phyloP scores from a whole-genome alignment of 1,284 basidiomycete species.

The Ganoderma lucidum region DNA sequence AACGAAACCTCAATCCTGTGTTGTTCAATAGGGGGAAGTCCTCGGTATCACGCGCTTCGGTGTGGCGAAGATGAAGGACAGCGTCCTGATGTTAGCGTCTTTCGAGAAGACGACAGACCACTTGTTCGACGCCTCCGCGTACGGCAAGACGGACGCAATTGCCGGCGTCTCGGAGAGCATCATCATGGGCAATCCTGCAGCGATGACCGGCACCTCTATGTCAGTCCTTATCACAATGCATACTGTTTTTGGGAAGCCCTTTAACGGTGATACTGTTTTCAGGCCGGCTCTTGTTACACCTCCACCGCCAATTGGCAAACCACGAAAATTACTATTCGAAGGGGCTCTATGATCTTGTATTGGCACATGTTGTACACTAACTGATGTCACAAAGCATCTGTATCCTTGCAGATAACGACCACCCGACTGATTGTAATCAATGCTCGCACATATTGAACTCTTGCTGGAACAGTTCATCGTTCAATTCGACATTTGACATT shows the following conservation, averaged over 20 bases:
- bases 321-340: conserved; percentile 65
- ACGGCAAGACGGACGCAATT: conserved; percentile 95
- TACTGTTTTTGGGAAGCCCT: too few relatives aligned
- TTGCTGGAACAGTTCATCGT: conserved; percentile 3
- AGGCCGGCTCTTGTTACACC: conserved; percentile 68
- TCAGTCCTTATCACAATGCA: conserved; percentile 48
- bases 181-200: conserved; percentile 99
- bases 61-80: conserved; percentile 99
- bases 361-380: conserved; percentile 28
- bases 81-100: conserved; percentile 97
- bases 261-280: conserved; percentile 13
- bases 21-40: conserved; percentile 84
- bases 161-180: conserved; percentile 99
- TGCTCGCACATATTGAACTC: conserved; percentile 14
- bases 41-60: conserved; percentile 99
- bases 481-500: background rate
- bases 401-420: conserved; percentile 5
- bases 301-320: conserved; percentile 59
- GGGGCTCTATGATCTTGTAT: conserved; percentile 48
- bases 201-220: conserved; percentile 95
- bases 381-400: conserved; percentile 7
- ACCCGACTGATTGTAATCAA: background rate
- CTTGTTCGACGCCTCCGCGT: conserved; percentile 97
- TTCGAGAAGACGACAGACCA: conserved; percentile 99
- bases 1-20: background rate